Base-by-base conservation (phyloP, 768 basidiomycete genomes). In the Xerocomellus chrysenteron region DNA sequence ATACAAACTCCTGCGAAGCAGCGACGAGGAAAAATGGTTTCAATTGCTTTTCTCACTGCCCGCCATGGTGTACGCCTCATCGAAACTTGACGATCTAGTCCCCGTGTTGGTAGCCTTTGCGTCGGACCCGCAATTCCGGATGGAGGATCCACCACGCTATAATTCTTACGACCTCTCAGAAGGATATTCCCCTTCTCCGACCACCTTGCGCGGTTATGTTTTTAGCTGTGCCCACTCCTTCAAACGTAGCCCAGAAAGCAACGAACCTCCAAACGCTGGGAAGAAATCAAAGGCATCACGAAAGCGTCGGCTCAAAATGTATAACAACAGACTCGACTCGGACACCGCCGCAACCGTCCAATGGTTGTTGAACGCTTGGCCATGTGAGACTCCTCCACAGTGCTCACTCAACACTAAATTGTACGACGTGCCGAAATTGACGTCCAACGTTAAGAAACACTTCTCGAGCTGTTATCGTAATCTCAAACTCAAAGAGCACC, bases 41-140 rank as follows among this genome's bases (percentile, higher is more conserved):
- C 63, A 58, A 17, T 19, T 77, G 9, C 47, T 65, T 12, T 77
- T 77, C 46, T 63, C 68, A 3, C 58, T 76, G 7, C 60, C 73
- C 3, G 65, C 73, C 6, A 66, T 75, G 65, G 66, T 60, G 17
- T 76, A 74, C 58, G 47, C 66, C 1, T 30, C 30, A 66, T 42
- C 63, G 2, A 10, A 56, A 0, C 37, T 43, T 5, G n/a, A 32
- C 2, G 53, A 57, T 3, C 62, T 73, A 32, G 58, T 74, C 16
- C 63, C 68, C 0, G 30, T 30, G 30, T 30, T 30, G 1, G 30
- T 30, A 2, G 30, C 75, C 4, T 72, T 75, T 52, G 59, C 60
- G 2, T 49, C 66, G 5, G 48, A 58, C 24, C n/a, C 63, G 12
- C 58, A 52, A n/a, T 44, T 56, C 56, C 39, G 32, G 14, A 5